These are phyloP conservation scores for Senecio squalidus DNA, from an alignment of 140 eudicot genomes.

Conservation along the genomic window DNA sequence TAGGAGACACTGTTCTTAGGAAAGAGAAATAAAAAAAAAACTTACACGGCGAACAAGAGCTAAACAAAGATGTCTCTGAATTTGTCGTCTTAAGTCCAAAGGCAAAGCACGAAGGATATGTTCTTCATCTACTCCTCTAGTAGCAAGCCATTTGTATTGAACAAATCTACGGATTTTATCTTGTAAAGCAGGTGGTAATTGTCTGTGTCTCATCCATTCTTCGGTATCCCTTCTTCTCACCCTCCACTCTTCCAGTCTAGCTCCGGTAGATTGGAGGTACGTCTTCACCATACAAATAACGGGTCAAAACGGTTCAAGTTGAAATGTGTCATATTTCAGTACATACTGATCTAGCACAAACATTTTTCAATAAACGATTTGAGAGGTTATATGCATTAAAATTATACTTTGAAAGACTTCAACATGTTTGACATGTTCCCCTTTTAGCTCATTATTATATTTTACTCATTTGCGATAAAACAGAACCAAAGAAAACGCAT, in stretches of 20 bases:
- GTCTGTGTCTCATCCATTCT: conserved; percentile 96
- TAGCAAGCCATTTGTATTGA: conserved; percentile 86
- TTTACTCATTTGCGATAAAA: not conserved
- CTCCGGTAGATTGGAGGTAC: conserved; percentile 75
- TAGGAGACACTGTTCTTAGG: too few relatives aligned
- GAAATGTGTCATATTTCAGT: too few relatives aligned
- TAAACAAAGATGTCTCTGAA: conserved; percentile 83
- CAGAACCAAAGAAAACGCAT: not conserved
- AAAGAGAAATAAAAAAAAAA: not conserved
- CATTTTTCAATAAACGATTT: not conserved
- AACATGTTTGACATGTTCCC: too few relatives aligned
- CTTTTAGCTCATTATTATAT: too few relatives aligned
- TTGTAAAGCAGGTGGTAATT: conserved; percentile 72
- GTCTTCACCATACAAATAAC: conserved; percentile 37
- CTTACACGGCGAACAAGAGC: conserved; percentile 90
- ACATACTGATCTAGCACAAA: too few relatives aligned
- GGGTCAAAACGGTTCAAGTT: too few relatives aligned
- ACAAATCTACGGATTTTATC: conserved; percentile 77
- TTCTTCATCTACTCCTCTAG: conserved; percentile 90
- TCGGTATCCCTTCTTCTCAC: conserved; percentile 80
- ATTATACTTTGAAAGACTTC: not conserved
- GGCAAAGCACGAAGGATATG: conserved; percentile 59
- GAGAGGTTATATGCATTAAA: not conserved
- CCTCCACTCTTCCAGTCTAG: conserved; percentile 90
- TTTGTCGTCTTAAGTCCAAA: conserved; percentile 62